phyloP scores from a whole-genome alignment of 148 eudicot genomes.

The Fagopyrum homotropicum region DNA sequence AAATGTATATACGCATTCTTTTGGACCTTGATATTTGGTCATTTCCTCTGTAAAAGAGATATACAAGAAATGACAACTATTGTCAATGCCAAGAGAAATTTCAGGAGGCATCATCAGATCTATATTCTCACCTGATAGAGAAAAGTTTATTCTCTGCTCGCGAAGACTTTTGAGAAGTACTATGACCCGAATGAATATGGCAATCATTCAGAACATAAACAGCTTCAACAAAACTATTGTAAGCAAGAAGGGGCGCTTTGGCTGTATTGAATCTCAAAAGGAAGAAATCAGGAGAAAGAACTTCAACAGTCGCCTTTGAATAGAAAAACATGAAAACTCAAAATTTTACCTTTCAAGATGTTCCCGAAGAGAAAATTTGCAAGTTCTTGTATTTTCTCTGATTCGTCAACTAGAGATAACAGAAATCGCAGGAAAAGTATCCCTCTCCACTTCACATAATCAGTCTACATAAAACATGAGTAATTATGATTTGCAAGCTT shows the following conservation, averaged over 20 bases:
- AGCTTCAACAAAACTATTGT: constrained; percentile 96
- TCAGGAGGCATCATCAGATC: neutral
- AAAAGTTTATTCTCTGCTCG: constrained; percentile 51
- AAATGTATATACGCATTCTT: constrained; percentile 82
- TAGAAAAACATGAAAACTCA: neutral
- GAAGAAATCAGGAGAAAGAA: constrained; percentile 13
- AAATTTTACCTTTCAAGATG: constrained; percentile 69
- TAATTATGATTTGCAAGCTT: constrained; percentile 7
- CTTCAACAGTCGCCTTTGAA: neutral
- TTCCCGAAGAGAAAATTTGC: constrained; percentile 92
- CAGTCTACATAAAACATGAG: constrained; percentile 45
- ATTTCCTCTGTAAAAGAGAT: constrained; percentile 47
- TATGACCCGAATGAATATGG: constrained; percentile 53
- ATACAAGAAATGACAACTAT: neutral
- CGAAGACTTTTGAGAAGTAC: constrained; percentile 42
- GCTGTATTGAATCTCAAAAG: constrained; percentile 37
- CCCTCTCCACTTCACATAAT: constrained; percentile 99
- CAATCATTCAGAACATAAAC: constrained; percentile 87
- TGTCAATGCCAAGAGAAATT: neutral
- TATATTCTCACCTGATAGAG: constrained; percentile 48
- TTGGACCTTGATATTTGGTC: constrained; percentile 67
- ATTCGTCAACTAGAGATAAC: constrained; percentile 84
- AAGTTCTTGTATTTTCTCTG: constrained; percentile 74
- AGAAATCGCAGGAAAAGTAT: constrained; percentile 83
- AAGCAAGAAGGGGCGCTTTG: constrained; percentile 95